These are phyloP conservation scores for Solidago caesia DNA, from an alignment of 129 eudicot species.

Conservation along the genomic window DNA sequence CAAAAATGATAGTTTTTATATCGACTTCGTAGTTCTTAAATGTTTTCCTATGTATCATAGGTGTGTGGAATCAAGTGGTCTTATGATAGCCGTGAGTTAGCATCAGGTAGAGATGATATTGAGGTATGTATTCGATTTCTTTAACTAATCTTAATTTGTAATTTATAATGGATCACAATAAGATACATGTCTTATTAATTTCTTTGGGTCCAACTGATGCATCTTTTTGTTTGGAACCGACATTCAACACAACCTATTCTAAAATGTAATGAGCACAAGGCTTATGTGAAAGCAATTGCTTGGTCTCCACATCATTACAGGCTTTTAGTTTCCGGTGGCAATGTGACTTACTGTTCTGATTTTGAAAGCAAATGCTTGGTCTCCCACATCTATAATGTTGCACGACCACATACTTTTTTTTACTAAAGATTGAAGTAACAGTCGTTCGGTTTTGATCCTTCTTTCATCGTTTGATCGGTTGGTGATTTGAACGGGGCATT, in stretches of 20 bases:
- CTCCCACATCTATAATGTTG: slow-evolving; percentile 35
- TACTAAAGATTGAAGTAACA: background rate
- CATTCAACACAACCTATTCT: slow-evolving; percentile 76
- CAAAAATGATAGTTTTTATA: no score
- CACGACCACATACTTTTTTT: background rate
- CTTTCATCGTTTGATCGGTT: background rate
- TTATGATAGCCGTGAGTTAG: no score
- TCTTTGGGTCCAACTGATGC: slow-evolving; percentile 13
- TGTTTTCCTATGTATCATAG: no score
- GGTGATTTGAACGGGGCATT: no score
- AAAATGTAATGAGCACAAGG: slow-evolving; percentile 78
- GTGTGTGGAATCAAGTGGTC: no score
- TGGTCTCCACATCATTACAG: slow-evolving; percentile 92
- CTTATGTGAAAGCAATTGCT: slow-evolving; percentile 89
- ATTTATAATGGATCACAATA: background rate
- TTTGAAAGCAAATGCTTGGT: slow-evolving; percentile 81
- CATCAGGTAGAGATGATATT: no score
- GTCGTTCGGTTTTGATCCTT: background rate
- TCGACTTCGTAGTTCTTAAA: no score
- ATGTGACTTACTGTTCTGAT: slow-evolving; percentile 78
- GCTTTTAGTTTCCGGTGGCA: slow-evolving; percentile 87
- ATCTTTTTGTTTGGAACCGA: slow-evolving; percentile 88
- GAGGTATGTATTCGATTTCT: no score
- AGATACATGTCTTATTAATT: background rate
- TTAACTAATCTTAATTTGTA: no score